phyloP scores from a whole-genome alignment of 768 basidiomycete genomes.

The Mrakia gelida region DNA sequence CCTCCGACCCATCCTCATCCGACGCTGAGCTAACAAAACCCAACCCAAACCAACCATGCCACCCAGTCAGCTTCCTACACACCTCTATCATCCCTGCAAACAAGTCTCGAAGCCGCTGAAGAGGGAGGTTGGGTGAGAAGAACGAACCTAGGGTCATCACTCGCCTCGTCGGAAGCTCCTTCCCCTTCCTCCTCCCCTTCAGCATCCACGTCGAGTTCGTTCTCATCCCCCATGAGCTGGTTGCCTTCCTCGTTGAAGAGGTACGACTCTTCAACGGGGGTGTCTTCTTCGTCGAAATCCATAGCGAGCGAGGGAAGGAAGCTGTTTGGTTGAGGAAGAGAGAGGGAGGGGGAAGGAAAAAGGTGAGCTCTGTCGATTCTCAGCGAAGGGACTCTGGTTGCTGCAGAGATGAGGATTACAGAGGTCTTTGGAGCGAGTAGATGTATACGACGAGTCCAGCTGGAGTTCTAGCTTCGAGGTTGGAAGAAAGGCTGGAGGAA shows the following conservation, averaged over 20 bases:
- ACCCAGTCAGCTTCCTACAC: background rate
- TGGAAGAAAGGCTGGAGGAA: background rate
- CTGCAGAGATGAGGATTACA: background rate
- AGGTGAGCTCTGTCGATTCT: slow-evolving; percentile 7
- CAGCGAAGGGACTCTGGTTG: background rate
- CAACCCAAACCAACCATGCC: slow-evolving; percentile 7
- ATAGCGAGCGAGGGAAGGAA: background rate
- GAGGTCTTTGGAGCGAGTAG: background rate
- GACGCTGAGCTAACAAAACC: slow-evolving; percentile 15
- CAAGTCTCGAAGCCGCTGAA: no score
- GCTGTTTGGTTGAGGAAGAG: background rate
- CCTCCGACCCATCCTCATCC: slow-evolving; percentile 31
- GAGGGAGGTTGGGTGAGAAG: no score
- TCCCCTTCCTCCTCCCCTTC: slow-evolving; percentile 35
- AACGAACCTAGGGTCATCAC: background rate
- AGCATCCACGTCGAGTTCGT: slow-evolving; percentile 4
- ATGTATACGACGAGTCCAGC: background rate
- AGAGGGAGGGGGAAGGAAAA: background rate
- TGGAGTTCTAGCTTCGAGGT: background rate
- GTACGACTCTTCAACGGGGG: background rate
- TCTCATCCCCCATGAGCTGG: background rate
- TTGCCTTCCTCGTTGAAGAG: slow-evolving; percentile 5
- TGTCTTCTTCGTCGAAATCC: slow-evolving; percentile 21
- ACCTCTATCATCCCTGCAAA: no score
- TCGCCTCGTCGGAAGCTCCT: slow-evolving; percentile 5